phyloP scores from a whole-genome alignment of 192 early-diverging fungal genomes.

The Radiomyces spectabilis region DNA sequence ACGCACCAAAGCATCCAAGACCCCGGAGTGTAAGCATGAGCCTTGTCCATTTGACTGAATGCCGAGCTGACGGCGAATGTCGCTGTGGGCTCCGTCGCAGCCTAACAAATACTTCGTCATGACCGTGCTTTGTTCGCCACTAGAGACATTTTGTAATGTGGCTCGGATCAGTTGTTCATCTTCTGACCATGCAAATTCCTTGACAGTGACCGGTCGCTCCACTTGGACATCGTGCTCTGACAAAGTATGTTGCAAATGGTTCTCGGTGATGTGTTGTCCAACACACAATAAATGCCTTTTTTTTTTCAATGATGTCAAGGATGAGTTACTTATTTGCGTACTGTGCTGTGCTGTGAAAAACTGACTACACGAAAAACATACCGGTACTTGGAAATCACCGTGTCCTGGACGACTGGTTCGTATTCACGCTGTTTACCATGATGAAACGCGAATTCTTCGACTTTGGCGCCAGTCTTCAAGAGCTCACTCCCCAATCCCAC shows the following conservation, averaged over 20 bases:
- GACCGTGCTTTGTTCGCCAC: not conserved
- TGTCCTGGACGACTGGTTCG: conserved; percentile 15
- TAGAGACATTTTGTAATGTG: conserved; percentile 10
- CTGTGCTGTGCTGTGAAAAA: not conserved
- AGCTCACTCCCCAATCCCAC: conserved; percentile 12
- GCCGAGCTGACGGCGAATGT: conserved; percentile 17
- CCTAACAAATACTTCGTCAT: conserved; percentile 25
- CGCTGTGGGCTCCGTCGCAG: conserved; percentile 29
- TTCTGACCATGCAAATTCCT: not conserved
- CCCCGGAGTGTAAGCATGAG: conserved; percentile 14
- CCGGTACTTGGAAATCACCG: conserved; percentile 16
- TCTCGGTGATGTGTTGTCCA: conserved; percentile 28
- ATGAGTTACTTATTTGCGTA: not conserved
- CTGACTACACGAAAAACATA: not conserved
- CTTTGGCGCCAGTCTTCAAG: conserved; percentile 15
- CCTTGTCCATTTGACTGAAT: conserved; percentile 14
- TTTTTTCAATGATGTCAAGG: not conserved
- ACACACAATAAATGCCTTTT: conserved; percentile 20
- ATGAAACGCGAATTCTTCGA: conserved; percentile 10
- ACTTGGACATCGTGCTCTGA: conserved; percentile 19
- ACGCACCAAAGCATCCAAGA: conserved; percentile 22
- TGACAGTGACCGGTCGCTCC: conserved; percentile 15
- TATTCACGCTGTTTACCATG: conserved; percentile 6
- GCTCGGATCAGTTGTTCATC: conserved; percentile 4
- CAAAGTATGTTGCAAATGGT: conserved; percentile 10